Evolutionary conservation across 108 stramenopile genomes (phyloP).

Genomic region (Pelagomonas calceolata): DNA sequence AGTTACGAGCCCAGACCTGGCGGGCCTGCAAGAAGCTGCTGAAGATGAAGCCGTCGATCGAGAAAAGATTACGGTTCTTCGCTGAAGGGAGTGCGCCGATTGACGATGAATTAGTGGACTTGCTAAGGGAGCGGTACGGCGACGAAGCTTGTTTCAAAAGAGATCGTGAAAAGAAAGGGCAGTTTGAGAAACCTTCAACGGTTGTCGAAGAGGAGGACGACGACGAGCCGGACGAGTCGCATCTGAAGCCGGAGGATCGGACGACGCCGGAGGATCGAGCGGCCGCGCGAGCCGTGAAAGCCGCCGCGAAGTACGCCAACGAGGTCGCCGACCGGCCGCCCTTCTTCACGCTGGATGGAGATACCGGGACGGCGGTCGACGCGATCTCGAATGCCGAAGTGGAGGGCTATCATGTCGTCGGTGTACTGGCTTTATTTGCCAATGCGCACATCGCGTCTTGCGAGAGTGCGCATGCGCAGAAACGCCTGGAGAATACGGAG

Average conservation of each 20-base stretch:
- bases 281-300: no score
- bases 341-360: no score
- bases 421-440: conserved; percentile 2
- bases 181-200: not conserved
- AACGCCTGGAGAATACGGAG: not conserved
- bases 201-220: conserved; percentile 1
- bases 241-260: no score
- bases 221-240: not conserved
- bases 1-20: no score
- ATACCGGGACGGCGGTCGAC: no score
- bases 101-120: not conserved
- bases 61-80: conserved; percentile 1
- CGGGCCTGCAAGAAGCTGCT: conserved; percentile 1
- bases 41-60: not conserved
- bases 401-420: conserved; percentile 4
- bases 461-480: not conserved
- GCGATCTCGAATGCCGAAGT: not conserved
- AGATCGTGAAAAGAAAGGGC: not conserved
- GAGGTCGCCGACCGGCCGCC: no score
- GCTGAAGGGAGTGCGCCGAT: not conserved
- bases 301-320: no score
- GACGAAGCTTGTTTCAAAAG: conserved; percentile 4
- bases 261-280: no score
- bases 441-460: not conserved
- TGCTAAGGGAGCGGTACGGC: not conserved